Base-by-base conservation (phyloP, 129 eudicot species). In the Lactuca saligna region DNA sequence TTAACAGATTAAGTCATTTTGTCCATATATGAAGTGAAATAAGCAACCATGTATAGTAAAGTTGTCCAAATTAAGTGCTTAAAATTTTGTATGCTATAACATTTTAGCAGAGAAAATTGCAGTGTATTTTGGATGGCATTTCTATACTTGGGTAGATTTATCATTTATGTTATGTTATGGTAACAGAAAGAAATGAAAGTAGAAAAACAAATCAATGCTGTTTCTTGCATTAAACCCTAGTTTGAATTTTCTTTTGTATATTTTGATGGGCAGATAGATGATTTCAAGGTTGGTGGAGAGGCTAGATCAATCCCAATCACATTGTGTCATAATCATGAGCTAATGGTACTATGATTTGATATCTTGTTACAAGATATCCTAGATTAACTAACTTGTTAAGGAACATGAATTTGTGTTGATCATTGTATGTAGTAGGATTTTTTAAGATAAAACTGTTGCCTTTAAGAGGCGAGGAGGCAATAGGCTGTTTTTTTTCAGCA, bases 251-350 rank as follows among this genome's bases (percentile, higher is more conserved):
- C 10, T 63, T 63, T 29, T n/a, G 38, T 63, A 41, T n/a, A 53
- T 63, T 41, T 44, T 42, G 34, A 41, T 17, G 68, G 17, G 35
- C 55, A 64, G 69, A 42, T 46, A 64, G 69, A 42, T 46, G 37
- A 3, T 64, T 64, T 10, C 34, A 39, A 63, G 68, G 37, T 16
- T 63, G 41, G n/a, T 4, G 33, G 55, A 29, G 50, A 7, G 12
- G 57, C 2, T 4, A 49, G 29, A 25, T 25, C 29, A 25, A 25
- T 25, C 29, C 25, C 7, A 6, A 44, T 29, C 17, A 44, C 13
- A 8, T 31, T 44, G 57, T 44, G 33, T 20, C 17, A 9, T 63
- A 2, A 17, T 63, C 4, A 17, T 11, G 8, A 63, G 17, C 41
- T 44, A 25, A 46, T 25, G 57, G 57, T 13, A 49, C 49, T 42